These are phyloP conservation scores for Saksenaea oblongispora DNA, from an alignment of 371 early-diverging fungal genomes.

Conservation along the genomic window DNA sequence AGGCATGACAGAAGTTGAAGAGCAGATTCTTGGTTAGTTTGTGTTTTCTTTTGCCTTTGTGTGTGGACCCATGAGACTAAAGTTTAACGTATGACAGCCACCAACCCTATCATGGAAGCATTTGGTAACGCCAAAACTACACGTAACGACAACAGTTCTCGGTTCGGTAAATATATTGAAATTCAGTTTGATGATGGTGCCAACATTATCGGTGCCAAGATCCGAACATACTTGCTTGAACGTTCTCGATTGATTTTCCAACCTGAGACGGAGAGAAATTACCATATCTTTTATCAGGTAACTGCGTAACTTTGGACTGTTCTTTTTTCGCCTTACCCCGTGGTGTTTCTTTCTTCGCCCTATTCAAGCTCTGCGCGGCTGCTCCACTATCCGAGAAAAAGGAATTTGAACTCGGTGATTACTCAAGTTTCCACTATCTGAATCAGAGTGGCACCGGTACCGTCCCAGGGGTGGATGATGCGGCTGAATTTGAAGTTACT, in stretches of 20 bases:
- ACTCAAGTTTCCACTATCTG: slow-evolving; percentile 79
- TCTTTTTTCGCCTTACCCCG: not conserved
- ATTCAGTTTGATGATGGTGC: slow-evolving; percentile 79
- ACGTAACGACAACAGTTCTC: slow-evolving; percentile 97
- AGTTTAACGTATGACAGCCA: slow-evolving; percentile 50
- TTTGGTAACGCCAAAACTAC: slow-evolving; percentile 99
- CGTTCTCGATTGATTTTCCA: slow-evolving; percentile 96
- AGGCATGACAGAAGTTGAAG: slow-evolving; percentile 71
- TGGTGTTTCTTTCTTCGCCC: not conserved
- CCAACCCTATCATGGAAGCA: slow-evolving; percentile 99
- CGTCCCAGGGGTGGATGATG: slow-evolving; percentile 89
- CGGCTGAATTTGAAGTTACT: slow-evolving; percentile 86
- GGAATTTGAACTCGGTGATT: slow-evolving; percentile 73
- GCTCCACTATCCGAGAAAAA: slow-evolving; percentile 82
- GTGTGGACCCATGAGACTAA: not conserved
- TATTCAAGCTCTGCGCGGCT: slow-evolving; percentile 76
- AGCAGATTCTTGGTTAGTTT: slow-evolving; percentile 65
- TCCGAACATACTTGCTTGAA: slow-evolving; percentile 97
- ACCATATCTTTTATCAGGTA: slow-evolving; percentile 98
- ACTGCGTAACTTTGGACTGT: not conserved
- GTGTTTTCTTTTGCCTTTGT: slow-evolving; percentile 4
- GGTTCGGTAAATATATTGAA: slow-evolving; percentile 99
- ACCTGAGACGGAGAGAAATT: slow-evolving; percentile 93
- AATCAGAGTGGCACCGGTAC: slow-evolving; percentile 81
- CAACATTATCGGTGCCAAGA: slow-evolving; percentile 92